Conservation (phyloP, 2,329 filamentous ascomycete species). For the Cladosporium sp. region DNA sequence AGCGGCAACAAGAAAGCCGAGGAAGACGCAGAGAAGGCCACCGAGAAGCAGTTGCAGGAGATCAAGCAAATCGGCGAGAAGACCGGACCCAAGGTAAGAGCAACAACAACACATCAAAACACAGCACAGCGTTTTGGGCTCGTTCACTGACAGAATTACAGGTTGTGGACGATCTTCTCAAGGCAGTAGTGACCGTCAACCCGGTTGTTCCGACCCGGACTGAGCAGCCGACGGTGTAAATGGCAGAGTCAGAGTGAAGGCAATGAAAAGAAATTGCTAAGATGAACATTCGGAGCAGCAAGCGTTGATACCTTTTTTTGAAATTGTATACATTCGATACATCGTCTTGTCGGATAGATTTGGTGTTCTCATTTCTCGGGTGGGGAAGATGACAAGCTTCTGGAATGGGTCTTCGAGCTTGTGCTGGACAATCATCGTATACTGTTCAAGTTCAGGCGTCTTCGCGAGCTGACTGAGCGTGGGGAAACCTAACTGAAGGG, state of each 20-base stretch:
- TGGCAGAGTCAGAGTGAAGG: not conserved
- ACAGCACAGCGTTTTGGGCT: not conserved
- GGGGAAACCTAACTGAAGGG: too few species aligned
- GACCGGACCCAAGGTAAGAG: slow-evolving; percentile 56
- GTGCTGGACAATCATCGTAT: too few species aligned
- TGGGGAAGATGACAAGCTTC: too few species aligned
- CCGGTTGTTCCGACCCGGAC: slow-evolving; percentile 56
- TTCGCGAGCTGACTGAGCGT: too few species aligned
- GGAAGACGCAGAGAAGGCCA: slow-evolving; percentile 71
- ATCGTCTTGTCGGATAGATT: too few species aligned
- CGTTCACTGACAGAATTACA: not conserved
- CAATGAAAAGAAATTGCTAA: not conserved
- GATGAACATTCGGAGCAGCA: slow-evolving; percentile 9
- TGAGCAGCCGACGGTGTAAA: slow-evolving; percentile 27
- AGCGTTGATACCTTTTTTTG: slow-evolving; percentile 14
- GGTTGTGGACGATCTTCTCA: slow-evolving; percentile 77
- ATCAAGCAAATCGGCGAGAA: slow-evolving; percentile 78
- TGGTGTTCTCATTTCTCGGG: too few species aligned
- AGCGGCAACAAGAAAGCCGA: slow-evolving; percentile 76
- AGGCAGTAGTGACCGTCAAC: slow-evolving; percentile 79
- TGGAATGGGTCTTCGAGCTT: too few species aligned
- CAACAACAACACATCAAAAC: not conserved
- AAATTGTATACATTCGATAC: slow-evolving; percentile 13
- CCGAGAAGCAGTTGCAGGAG: slow-evolving; percentile 73
- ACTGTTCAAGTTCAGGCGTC: too few species aligned